Evolutionary conservation across 2,329 filamentous ascomycete genomes (phyloP).

Genomic region (Nothophaeocryptopus gaeumannii): DNA sequence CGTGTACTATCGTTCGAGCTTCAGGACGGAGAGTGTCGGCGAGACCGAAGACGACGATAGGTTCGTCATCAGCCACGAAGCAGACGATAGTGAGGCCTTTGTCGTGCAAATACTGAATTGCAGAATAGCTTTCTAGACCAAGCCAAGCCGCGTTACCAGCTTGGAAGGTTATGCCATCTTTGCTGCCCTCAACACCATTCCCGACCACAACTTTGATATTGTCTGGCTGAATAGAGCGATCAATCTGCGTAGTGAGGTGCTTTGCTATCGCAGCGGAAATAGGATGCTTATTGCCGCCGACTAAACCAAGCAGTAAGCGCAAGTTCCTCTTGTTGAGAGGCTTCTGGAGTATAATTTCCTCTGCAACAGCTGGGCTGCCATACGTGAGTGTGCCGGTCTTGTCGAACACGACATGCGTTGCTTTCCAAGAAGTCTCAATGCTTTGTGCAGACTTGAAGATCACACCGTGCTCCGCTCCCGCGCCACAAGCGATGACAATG

Average conservation of each 20-base stretch:
- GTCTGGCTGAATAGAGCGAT: no score
- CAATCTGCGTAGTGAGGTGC: slow-evolving; percentile 26
- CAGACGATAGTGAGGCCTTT: slow-evolving; percentile 55
- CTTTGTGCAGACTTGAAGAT: slow-evolving; percentile 66
- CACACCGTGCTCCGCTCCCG: slow-evolving; percentile 63
- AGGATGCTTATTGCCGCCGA: slow-evolving; percentile 27
- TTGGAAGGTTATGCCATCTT: background rate
- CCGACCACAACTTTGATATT: no score
- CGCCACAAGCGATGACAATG: slow-evolving; percentile 65
- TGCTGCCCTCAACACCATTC: no score
- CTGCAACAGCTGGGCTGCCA: slow-evolving; percentile 48
- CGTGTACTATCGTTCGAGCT: slow-evolving; percentile 51
- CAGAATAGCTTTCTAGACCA: slow-evolving; percentile 30
- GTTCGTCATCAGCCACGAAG: slow-evolving; percentile 48
- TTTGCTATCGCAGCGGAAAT: slow-evolving; percentile 25
- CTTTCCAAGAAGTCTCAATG: slow-evolving; percentile 61
- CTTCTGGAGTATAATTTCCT: slow-evolving; percentile 27
- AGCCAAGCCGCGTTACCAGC: slow-evolving; percentile 53
- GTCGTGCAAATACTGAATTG: slow-evolving; percentile 36
- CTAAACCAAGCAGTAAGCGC: slow-evolving; percentile 13
- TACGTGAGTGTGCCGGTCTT: slow-evolving; percentile 75
- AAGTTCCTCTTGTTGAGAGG: slow-evolving; percentile 2
- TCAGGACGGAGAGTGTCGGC: slow-evolving; percentile 49
- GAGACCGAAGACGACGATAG: slow-evolving; percentile 52
- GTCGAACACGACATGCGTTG: slow-evolving; percentile 70